phyloP scores from a whole-genome alignment of 192 early-diverging fungal species.

The Spizellomyces sp. region DNA sequence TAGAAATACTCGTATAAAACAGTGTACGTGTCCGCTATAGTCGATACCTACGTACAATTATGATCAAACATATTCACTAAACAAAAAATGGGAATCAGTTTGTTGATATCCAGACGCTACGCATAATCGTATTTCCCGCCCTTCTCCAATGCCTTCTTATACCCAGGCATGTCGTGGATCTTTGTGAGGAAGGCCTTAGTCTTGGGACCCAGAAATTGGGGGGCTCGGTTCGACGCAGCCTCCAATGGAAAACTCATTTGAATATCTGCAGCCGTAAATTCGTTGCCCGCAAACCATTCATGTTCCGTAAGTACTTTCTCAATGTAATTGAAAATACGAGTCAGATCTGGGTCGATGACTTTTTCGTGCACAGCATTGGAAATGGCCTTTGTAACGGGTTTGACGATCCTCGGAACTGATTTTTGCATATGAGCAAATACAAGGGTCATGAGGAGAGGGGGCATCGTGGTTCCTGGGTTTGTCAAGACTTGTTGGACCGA shows the following conservation, averaged over 20 bases:
- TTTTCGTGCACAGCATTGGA: constrained; percentile 13
- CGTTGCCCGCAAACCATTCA: constrained; percentile 41
- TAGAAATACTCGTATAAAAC: too few relatives aligned
- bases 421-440: constrained; percentile 13
- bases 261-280: constrained; percentile 47
- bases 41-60: too few relatives aligned
- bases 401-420: constrained; percentile 21
- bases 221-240: constrained; percentile 6
- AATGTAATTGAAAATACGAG: constrained; percentile 29
- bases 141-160: constrained; percentile 43
- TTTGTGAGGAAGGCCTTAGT: constrained; percentile 33
- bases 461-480: constrained; percentile 16
- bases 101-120: too few relatives aligned
- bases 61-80: too few relatives aligned
- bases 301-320: constrained; percentile 36
- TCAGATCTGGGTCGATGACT: constrained; percentile 24
- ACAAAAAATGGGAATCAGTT: too few relatives aligned
- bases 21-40: too few relatives aligned
- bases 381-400: constrained; percentile 26
- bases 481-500: background rate
- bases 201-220: constrained; percentile 23
- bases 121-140: constrained; percentile 43
- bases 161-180: constrained; percentile 29
- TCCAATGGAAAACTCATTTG: constrained; percentile 47
- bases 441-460: constrained; percentile 24